phyloP scores from a whole-genome alignment of 2,329 filamentous ascomycete species.

The Zymoseptoria passerinii region DNA sequence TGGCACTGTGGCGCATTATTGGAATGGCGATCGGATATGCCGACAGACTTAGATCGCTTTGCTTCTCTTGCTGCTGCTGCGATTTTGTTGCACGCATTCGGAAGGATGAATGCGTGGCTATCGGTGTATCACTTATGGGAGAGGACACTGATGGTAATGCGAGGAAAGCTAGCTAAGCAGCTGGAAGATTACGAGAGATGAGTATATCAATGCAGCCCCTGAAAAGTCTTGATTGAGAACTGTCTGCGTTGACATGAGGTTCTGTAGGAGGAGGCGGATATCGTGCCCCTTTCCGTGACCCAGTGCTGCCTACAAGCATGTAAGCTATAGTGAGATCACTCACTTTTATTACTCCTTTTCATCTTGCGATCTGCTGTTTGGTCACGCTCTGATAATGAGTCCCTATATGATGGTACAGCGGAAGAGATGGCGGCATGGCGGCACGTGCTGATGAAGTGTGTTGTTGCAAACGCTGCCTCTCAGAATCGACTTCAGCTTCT shows the following conservation, averaged over 20 bases:
- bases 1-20: slow-evolving; percentile 1
- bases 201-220: slow-evolving; percentile 2
- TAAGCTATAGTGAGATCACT: no score
- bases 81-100: not conserved
- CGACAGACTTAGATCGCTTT: slow-evolving; percentile 2
- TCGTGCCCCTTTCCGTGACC: not conserved
- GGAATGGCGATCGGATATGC: not conserved
- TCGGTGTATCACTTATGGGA: slow-evolving; percentile 1
- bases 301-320: not conserved
- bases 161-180: slow-evolving; percentile 6
- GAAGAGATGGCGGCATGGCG: no score
- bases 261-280: not conserved
- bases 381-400: no score
- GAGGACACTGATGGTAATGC: slow-evolving; percentile 5
- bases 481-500: no score
- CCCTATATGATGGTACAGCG: no score
- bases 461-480: no score
- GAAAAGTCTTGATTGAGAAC: not conserved
- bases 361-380: no score
- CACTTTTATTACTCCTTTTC: no score
- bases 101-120: not conserved
- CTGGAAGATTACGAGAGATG: slow-evolving; percentile 10
- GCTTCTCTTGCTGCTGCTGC: not conserved
- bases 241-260: not conserved
- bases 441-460: no score